Base-by-base conservation (phyloP, 2,329 filamentous ascomycete genomes). In the Pseudogymnoascus sp. region DNA sequence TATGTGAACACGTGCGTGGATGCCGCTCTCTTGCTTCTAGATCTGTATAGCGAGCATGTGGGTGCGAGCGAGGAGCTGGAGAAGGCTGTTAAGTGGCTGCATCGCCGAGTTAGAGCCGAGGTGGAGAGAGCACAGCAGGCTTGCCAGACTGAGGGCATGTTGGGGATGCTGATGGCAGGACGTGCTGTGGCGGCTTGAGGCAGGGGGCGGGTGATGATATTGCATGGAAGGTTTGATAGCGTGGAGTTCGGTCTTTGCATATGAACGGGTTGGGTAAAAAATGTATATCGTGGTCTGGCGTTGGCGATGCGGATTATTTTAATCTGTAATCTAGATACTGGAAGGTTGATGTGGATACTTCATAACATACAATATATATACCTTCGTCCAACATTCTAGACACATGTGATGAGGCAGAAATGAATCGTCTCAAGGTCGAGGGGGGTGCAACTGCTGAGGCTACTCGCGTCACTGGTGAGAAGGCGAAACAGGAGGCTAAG, bases 71-170 rank as follows among this genome's bases (percentile, higher is more conserved):
- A 83, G 6, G 86, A 89, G 72, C 82, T 97, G 61, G 86, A 90
- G 64, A 79, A 80, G 58, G 80, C 86, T 57, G 86, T 97, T 69
- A 81, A 84, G 67, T 79, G 79, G 57, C 78, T 97, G 65, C 85
- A 88, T 71, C 77, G 81, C 50, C 80, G 86, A 38, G 93, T 97
- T 18, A 82, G 84, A 64, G 78, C 83, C 39, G 90, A 94, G 73
- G 88, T 92, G 9, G 90, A 95, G 74, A 86, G 88, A 69, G 90
- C 91, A 20, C 89, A 96, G 75, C 81, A 89, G 70, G 92, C 93
- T 1, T 87, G 85, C 67, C 86, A 89, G 75, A 92, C 90, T 9
- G 83, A 83, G 66, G 94, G 93, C 2, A 97, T 97, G 92, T 76
- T 97, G 65, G 90, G 93, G 68, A 88, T 89, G 77, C 74, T 89